Base-by-base conservation (phyloP, 2,329 filamentous ascomycete species). In the Stylonectria norvegica region DNA sequence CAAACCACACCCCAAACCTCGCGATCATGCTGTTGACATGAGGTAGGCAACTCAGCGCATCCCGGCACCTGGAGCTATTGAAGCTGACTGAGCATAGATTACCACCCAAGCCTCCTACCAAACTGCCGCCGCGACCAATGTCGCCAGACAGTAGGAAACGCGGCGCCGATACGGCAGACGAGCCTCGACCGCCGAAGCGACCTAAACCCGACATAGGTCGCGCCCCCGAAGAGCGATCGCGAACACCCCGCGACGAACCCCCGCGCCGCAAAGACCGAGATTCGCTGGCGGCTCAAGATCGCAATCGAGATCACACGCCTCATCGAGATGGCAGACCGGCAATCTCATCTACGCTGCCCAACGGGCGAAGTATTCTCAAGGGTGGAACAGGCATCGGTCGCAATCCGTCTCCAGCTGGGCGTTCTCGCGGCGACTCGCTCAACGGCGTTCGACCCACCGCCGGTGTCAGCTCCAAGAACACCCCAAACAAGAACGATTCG, bases 81-180 rank as follows among this genome's bases (percentile, higher is more conserved):
- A 33, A 37, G 36, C 48, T 57, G 52, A 55, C 46, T 12, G 12
- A 36, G 18, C 35, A 27, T 37, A 67, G 64, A 43, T 49, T 67
- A 4, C 63, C 63, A 15, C 61, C 62, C 12, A 69, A 66, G 49
- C 63, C 66, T 10, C 59, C 63, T 4, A 38, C 53, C 2, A 55
- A 52, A 39, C 45, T 64, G 29, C 61, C 66, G 32, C 52, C 66
- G 36, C 45, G 66, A 53, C 57, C 65, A 50, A 48, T 58, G n/a
- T 72, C 65, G 27, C 70, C 66, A 6, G 69, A 72, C 35, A 68
- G 57, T 45, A 72, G 67, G 50, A 78, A 76, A 59, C 72, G 73
- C 28, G 45, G 55, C 9, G 58, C 63, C 11, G 73, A 78, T 12
- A 35, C 47, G 5, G 70, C 75, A 15, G 71, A 73, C 18, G 64